A percentile compares a stretch with the other conserved stretches of the same genome.
Evolutionary conservation across 2,329 filamentous ascomycete species (phyloP).

Genomic region (Shiraia bambusicola): DNA sequence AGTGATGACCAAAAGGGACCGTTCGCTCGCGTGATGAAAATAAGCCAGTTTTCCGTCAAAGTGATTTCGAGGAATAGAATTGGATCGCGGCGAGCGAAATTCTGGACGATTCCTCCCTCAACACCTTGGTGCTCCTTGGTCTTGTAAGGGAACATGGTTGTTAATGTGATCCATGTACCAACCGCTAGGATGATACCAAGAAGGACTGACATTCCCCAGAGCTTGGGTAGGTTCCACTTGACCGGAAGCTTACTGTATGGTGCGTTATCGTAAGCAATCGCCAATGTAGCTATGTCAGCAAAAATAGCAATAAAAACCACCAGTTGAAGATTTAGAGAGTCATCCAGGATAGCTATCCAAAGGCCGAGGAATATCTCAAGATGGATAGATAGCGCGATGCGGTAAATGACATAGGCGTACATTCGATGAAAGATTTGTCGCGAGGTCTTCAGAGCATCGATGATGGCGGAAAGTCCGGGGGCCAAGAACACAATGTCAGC

Average conservation of each 20-base stretch:
- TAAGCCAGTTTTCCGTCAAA: constrained; percentile 92
- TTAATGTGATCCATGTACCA: constrained; percentile 86
- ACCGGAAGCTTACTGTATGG: constrained; percentile 83
- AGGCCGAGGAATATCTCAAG: constrained; percentile 89
- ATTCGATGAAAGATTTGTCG: constrained; percentile 96
- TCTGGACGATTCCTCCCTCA: constrained; percentile 83
- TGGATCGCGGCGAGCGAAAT: constrained; percentile 78
- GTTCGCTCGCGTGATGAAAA: constrained; percentile 93
- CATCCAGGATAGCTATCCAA: constrained; percentile 87
- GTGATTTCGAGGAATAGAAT: constrained; percentile 89
- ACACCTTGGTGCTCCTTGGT: constrained; percentile 52
- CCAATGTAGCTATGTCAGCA: constrained; percentile 86
- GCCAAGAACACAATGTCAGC: constrained; percentile 94
- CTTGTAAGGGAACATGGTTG: constrained; percentile 68
- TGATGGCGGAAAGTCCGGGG: constrained; percentile 87
- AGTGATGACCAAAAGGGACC: constrained; percentile 89
- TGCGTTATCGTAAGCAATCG: constrained; percentile 91
- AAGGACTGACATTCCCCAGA: constrained; percentile 89
- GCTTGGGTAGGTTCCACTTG: constrained; percentile 93
- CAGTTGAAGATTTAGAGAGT: constrained; percentile 78
- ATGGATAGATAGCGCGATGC: constrained; percentile 88
- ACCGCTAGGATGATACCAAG: constrained; percentile 78
- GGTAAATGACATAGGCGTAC: constrained; percentile 95
- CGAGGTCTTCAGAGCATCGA: constrained; percentile 88
- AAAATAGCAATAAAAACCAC: constrained; percentile 96